A percentile compares a stretch with the other conserved stretches of the same genome.
phyloP scores from a whole-genome alignment of 1,284 basidiomycete species.

The Pseudomicrostroma phylloplanum region DNA sequence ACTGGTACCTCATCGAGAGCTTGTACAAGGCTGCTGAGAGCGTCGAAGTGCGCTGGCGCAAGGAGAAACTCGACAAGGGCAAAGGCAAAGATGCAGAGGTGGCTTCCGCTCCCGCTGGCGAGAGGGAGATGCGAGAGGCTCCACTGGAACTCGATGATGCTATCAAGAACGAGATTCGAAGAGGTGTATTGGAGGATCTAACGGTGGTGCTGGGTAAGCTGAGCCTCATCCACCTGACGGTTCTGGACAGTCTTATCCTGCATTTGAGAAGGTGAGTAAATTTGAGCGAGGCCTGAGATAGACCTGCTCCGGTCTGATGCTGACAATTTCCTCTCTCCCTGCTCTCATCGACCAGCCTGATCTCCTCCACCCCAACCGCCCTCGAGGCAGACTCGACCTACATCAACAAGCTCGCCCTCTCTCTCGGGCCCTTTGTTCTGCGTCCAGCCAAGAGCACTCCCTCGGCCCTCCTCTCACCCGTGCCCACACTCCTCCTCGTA shows the following conservation, averaged over 20 bases:
- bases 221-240: slow-evolving; percentile 72
- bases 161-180: slow-evolving; percentile 59
- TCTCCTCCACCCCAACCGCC: slow-evolving; percentile 61
- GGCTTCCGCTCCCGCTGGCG: not conserved
- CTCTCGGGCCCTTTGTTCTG: slow-evolving; percentile 72
- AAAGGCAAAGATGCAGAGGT: slow-evolving; percentile 9
- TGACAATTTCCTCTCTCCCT: not conserved
- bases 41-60: not conserved
- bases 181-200: slow-evolving; percentile 62
- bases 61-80: not conserved
- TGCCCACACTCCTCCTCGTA: slow-evolving; percentile 64
- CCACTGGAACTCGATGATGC: slow-evolving; percentile 77
- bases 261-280: slow-evolving; percentile 67
- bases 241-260: slow-evolving; percentile 70
- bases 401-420: slow-evolving; percentile 75
- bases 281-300: not conserved
- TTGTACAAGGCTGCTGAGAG: slow-evolving; percentile 37
- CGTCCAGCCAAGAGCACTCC: slow-evolving; percentile 77
- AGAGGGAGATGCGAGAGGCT: slow-evolving; percentile 30
- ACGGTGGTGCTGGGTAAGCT: slow-evolving; percentile 65
- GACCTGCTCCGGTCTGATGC: not conserved
- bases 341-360: slow-evolving; percentile 52
- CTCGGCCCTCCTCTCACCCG: slow-evolving; percentile 69
- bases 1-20: slow-evolving; percentile 42
- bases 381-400: slow-evolving; percentile 65